Evolutionary conservation across 805 yeast species (phyloP).

Genomic region (Kazachstania viticola): DNA sequence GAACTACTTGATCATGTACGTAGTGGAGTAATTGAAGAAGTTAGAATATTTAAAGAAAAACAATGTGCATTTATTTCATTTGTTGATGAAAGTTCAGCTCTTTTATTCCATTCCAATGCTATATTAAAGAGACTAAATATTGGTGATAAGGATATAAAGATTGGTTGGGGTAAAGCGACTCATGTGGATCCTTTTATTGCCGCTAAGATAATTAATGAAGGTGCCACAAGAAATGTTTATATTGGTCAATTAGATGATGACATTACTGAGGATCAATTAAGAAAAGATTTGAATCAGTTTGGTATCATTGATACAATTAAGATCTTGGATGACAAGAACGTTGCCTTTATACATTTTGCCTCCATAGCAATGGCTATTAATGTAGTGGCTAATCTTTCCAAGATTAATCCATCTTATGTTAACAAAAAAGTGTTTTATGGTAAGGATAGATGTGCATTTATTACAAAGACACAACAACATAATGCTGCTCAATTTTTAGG

Average conservation of each 20-base stretch:
- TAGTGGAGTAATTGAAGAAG: conserved; percentile 77
- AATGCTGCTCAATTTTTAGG: conserved; percentile 94
- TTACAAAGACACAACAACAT: conserved; percentile 91
- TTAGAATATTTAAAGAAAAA: conserved; percentile 68
- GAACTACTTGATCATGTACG: conserved; percentile 84
- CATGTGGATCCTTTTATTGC: conserved; percentile 65
- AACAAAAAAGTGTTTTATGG: conserved; percentile 81
- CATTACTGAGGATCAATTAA: conserved; percentile 50
- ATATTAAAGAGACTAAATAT: conserved; percentile 72
- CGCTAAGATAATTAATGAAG: conserved; percentile 67
- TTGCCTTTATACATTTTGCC: conserved; percentile 84
- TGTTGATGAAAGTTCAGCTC: conserved; percentile 77
- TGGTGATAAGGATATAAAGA: conserved; percentile 67
- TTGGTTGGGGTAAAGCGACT: conserved; percentile 88
- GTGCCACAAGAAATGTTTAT: conserved; percentile 90
- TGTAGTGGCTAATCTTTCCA: conserved; percentile 67
- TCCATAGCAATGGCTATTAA: conserved; percentile 77
- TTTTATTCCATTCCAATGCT: conserved; percentile 88
- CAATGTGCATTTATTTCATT: conserved; percentile 87
- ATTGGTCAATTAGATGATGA: conserved; percentile 67
- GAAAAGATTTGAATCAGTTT: conserved; percentile 53
- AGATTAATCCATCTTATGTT: conserved; percentile 51
- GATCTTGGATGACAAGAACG: conserved; percentile 66
- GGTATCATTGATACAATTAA: conserved; percentile 83
- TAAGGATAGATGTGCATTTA: conserved; percentile 89